Conservation (phyloP, 2,329 filamentous ascomycete genomes). For the Metarhizium robertsii region DNA sequence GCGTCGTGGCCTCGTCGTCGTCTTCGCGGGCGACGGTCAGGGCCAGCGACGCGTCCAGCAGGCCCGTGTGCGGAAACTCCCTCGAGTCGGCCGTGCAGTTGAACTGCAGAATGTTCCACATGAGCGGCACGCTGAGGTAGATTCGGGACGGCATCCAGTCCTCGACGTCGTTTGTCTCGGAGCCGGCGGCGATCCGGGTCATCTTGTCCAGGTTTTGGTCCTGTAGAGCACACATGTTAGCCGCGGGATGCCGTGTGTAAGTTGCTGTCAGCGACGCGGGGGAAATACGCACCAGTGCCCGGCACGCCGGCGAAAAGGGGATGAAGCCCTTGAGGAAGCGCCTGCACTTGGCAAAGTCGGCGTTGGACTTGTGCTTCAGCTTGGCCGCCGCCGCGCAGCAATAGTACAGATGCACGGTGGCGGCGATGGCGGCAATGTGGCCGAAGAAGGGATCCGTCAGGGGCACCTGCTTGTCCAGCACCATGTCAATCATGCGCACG, state of each 20-base stretch:
- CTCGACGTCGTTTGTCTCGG: constrained; percentile 36
- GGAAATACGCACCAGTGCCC: constrained; percentile 28
- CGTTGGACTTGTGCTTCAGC: constrained; percentile 41
- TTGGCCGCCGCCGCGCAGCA: constrained; percentile 39
- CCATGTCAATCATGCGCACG: constrained; percentile 44
- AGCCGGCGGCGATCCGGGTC: constrained; percentile 38
- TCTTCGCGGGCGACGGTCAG: constrained; percentile 20
- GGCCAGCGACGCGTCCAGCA: constrained; percentile 33
- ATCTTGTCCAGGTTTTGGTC: constrained; percentile 38
- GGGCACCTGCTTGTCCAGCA: constrained; percentile 37
- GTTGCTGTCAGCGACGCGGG: neutral
- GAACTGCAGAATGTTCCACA: constrained; percentile 44
- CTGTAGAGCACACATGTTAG: constrained; percentile 18
- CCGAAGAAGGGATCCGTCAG: constrained; percentile 43
- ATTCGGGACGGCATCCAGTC: constrained; percentile 45
- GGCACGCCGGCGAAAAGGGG: constrained; percentile 35
- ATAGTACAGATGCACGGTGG: constrained; percentile 44
- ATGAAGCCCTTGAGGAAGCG: constrained; percentile 39
- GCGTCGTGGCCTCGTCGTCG: constrained; percentile 25
- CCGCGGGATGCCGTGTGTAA: neutral
- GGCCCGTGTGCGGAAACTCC: constrained; percentile 24
- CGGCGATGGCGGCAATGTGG: constrained; percentile 40
- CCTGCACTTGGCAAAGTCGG: constrained; percentile 41
- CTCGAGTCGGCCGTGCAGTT: constrained; percentile 29
- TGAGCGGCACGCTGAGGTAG: constrained; percentile 40